Percentiles rank a stretch among this genome's conserved stretches.
phyloP scores from a whole-genome alignment of 2,329 filamentous ascomycete species.

The Fusarium nematophilum region DNA sequence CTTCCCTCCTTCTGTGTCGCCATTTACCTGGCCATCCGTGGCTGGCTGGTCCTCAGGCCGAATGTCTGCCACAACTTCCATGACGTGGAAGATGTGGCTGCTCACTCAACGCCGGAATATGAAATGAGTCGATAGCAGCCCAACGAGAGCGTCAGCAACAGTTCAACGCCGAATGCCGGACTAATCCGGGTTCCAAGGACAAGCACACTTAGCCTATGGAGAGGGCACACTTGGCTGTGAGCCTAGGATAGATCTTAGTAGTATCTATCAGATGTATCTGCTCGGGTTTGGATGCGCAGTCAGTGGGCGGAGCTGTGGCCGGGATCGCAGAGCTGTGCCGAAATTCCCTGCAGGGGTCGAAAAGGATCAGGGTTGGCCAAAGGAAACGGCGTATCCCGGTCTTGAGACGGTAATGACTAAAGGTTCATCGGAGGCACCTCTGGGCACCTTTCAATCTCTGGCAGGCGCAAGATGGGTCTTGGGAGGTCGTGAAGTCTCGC shows the following conservation, averaged over 20 bases:
- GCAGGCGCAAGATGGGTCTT: neutral
- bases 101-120: neutral
- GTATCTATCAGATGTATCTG: neutral
- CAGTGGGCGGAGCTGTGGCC: conserved; percentile 14
- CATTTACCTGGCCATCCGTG: conserved; percentile 4
- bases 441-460: conserved; percentile 1
- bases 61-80: conserved; percentile 20
- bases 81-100: conserved; percentile 1
- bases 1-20: conserved; percentile 2
- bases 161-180: neutral
- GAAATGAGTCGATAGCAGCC: neutral
- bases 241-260: neutral
- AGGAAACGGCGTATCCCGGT: neutral
- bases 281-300: conserved; percentile 11
- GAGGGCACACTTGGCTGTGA: too few relatives aligned
- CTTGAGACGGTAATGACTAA: neutral
- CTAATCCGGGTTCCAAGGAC: neutral
- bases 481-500: neutral
- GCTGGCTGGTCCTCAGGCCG: conserved; percentile 13
- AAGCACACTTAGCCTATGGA: too few relatives aligned
- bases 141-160: neutral
- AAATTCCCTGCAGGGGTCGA: conserved; percentile 24
- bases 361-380: conserved; percentile 3
- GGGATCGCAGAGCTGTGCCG: conserved; percentile 12
- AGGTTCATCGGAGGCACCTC: neutral